These are phyloP conservation scores for Edaphochlamys debaryana DNA, from an alignment of 139 green algal species.

Conservation along the genomic window DNA sequence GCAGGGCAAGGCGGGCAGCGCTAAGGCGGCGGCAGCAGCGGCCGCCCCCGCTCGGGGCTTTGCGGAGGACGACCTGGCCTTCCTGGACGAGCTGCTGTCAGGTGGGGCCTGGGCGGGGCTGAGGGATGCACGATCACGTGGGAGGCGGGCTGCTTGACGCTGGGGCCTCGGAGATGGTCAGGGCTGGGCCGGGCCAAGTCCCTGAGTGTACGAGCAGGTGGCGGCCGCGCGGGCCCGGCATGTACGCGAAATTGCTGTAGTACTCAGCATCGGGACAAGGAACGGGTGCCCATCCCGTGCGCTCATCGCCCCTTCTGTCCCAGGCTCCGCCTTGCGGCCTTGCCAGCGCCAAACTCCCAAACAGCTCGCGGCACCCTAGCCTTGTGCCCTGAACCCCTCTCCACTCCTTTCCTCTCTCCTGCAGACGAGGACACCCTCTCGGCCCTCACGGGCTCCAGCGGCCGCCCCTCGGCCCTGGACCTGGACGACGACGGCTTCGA, in stretches of 20 bases:
- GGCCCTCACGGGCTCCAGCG: too few relatives aligned
- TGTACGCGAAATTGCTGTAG: too few relatives aligned
- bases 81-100: conserved; percentile 30
- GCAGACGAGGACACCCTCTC: background rate
- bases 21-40: background rate
- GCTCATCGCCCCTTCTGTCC: too few relatives aligned
- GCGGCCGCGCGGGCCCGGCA: too few relatives aligned
- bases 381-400: too few relatives aligned
- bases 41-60: background rate
- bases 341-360: background rate
- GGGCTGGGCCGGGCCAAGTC: too few relatives aligned
- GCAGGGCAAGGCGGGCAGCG: too few relatives aligned
- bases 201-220: background rate
- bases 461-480: too few relatives aligned
- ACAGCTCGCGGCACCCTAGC: too few relatives aligned
- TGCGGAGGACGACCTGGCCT: background rate
- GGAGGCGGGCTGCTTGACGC: background rate
- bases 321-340: background rate
- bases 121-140: background rate
- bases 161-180: background rate
- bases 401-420: background rate
- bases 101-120: background rate
- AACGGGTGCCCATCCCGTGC: too few relatives aligned
- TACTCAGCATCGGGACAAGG: too few relatives aligned
- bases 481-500: background rate